Percentiles rank a stretch among this genome's conserved stretches.
phyloP scores from a whole-genome alignment of 2,329 filamentous ascomycete genomes.

The Penicillium sp. region DNA sequence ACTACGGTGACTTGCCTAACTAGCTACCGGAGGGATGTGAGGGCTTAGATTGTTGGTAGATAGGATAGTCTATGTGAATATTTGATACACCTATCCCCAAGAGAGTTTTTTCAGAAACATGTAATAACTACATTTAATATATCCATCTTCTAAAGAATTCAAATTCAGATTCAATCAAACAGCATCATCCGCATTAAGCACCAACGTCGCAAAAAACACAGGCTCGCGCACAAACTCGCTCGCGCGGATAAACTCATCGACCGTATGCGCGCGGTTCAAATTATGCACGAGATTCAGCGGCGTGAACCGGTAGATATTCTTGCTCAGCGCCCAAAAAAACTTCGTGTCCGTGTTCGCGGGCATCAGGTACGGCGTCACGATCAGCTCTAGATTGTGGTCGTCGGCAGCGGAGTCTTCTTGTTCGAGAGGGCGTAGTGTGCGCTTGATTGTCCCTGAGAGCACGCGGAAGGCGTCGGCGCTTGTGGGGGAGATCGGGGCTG shows the following conservation, averaged over 20 bases:
- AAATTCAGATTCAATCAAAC: not conserved
- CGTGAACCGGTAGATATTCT: slow-evolving; percentile 50
- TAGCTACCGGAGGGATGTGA: not conserved
- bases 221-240: slow-evolving; percentile 34
- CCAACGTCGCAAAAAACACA: slow-evolving; percentile 32
- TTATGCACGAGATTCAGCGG: slow-evolving; percentile 32
- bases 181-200: slow-evolving; percentile 33
- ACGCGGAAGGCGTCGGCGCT: not conserved
- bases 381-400: slow-evolving; percentile 7
- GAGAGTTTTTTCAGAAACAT: too few relatives aligned
- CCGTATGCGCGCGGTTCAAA: slow-evolving; percentile 40
- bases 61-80: not conserved
- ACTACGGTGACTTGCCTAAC: not conserved
- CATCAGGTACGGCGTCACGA: slow-evolving; percentile 59
- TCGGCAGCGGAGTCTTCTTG: too few relatives aligned
- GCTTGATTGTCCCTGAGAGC: not conserved
- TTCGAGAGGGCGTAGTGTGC: not conserved
- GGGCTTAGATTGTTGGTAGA: slow-evolving; percentile 2
- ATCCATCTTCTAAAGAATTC: too few relatives aligned
- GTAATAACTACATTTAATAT: too few relatives aligned
- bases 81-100: too few relatives aligned
- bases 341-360: slow-evolving; percentile 58
- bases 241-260: slow-evolving; percentile 40
- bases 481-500: not conserved
- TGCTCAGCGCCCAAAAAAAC: slow-evolving; percentile 54